Base-by-base conservation (phyloP, 805 yeast species). In the Candida quercuum region DNA sequence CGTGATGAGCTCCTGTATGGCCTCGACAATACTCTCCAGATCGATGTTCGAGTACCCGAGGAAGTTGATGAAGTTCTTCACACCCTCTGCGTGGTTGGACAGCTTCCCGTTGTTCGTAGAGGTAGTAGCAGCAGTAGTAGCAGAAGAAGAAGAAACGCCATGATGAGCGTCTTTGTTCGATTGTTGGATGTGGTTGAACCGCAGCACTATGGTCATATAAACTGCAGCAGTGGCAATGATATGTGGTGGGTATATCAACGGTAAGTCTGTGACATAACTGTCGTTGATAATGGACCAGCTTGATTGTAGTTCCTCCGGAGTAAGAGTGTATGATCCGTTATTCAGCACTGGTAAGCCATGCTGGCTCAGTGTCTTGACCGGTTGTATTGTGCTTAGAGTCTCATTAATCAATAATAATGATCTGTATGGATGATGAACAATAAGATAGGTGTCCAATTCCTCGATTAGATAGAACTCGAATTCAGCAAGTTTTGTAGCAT, bases 401-500 rank as follows among this genome's bases (percentile, higher is more conserved):
- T 58, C 45, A 57, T 63, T 53, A 45, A 84, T 67, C 53, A 73
- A 81, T 20, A 73, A 57, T 42, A 84, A 60, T 3, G 86, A 71
- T 42, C 72, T 66, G 57, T 84, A 84, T 0, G 93, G 93, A 54
- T 83, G 93, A 53, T 83, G 86, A 3, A 83, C 69, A n/a, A 82
- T 67, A 43, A 85, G 52, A 52, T 69, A 81, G 60, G 83, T 69
- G 52, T 83, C 77, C 62, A 93, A 68, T 57, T 89, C 98, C 51
- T 88, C 97, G 15, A 93, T 80, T 31, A 93, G 59, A 55, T 91
- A 93, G 57, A 93, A 93, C 61, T 93, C 99, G 61, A 94, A 86
- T 56, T 93, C 98, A 0, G 98, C 97, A 13, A 93, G 68, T 52
- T 86, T 86, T 21, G 95, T 82, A 14, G 88, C 76, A 57, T 91